A percentile compares a stretch with the other conserved stretches of the same genome.
These are phyloP conservation scores for Jamesozyma gamospora DNA, from an alignment of 805 yeast genomes.

Conservation along the genomic window DNA sequence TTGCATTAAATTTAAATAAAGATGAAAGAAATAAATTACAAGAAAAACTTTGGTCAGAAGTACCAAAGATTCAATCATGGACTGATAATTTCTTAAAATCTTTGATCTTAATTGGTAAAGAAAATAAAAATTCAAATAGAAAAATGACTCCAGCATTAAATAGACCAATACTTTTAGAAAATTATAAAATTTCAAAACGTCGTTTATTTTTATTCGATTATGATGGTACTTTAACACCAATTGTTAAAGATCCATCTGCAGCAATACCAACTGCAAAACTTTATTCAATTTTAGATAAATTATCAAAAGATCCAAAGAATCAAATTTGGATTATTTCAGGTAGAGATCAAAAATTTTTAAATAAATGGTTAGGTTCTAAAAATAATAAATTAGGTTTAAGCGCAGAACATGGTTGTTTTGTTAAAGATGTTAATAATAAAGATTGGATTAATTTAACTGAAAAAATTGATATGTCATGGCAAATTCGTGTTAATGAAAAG, in stretches of 20 bases:
- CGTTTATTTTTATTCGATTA: slow-evolving; percentile 87
- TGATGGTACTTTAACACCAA: slow-evolving; percentile 96
- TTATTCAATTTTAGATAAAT: slow-evolving; percentile 43
- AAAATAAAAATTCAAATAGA: slow-evolving; percentile 33
- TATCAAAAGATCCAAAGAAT: slow-evolving; percentile 69
- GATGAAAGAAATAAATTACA: slow-evolving; percentile 40
- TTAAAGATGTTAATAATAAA: slow-evolving; percentile 55
- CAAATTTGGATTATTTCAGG: slow-evolving; percentile 94
- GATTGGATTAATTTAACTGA: slow-evolving; percentile 83
- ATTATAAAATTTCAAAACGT: slow-evolving; percentile 51
- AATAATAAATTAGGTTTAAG: slow-evolving; percentile 63
- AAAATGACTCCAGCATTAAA: slow-evolving; percentile 77
- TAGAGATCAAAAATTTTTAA: slow-evolving; percentile 83
- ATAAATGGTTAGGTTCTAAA: slow-evolving; percentile 72
- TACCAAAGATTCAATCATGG: slow-evolving; percentile 76
- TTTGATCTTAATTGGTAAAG: slow-evolving; percentile 31
- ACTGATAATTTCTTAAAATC: slow-evolving; percentile 49
- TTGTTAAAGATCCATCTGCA: slow-evolving; percentile 95
- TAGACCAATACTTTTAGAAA: slow-evolving; percentile 49
- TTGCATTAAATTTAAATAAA: slow-evolving; percentile 47
- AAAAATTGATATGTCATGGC: slow-evolving; percentile 89
- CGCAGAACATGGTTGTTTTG: slow-evolving; percentile 96
- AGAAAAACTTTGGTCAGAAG: slow-evolving; percentile 48
- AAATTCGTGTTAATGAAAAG: slow-evolving; percentile 62
- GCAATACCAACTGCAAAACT: slow-evolving; percentile 85